These are phyloP conservation scores for Colletotrichum sublineola DNA, from an alignment of 2,329 filamentous ascomycete species.

Conservation along the genomic window DNA sequence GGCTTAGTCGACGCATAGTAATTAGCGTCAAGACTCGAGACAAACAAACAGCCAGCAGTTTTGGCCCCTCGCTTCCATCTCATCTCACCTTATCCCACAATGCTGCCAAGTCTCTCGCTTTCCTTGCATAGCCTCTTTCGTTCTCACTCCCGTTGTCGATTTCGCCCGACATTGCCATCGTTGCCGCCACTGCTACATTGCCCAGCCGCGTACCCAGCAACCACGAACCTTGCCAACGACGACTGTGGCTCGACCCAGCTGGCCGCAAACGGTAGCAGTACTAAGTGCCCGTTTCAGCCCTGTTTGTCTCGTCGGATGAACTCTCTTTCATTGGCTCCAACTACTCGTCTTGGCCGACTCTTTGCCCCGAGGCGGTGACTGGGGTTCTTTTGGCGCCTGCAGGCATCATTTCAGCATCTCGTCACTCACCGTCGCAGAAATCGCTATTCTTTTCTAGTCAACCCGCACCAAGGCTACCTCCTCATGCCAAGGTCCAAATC, in stretches of 20 bases:
- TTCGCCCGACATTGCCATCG: background rate
- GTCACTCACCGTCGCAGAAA: conserved; percentile 17
- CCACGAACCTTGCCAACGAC: background rate
- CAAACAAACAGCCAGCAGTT: background rate
- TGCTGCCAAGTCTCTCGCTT: conserved; percentile 5
- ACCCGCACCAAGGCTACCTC: conserved; percentile 9
- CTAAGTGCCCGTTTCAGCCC: conserved; percentile 10
- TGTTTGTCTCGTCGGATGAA: conserved; percentile 22
- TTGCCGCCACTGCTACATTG: background rate
- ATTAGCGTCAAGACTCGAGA: background rate
- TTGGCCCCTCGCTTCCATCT: too few relatives aligned
- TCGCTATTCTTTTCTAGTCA: conserved; percentile 19
- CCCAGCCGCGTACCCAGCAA: background rate
- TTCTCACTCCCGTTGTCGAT: conserved; percentile 4
- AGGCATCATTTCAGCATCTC: conserved; percentile 5
- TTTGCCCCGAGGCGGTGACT: conserved; percentile 22
- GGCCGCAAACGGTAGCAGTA: background rate
- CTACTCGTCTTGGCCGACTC: conserved; percentile 19
- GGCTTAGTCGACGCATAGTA: too few relatives aligned
- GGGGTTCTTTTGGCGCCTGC: background rate
- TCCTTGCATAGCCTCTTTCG: conserved; percentile 17
- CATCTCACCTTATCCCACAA: background rate
- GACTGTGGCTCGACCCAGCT: conserved; percentile 1
- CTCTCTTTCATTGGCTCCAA: conserved; percentile 5
- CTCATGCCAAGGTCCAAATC: background rate